phyloP scores from a whole-genome alignment of 2,329 filamentous ascomycete species.

The Fusarium verrucosum region DNA sequence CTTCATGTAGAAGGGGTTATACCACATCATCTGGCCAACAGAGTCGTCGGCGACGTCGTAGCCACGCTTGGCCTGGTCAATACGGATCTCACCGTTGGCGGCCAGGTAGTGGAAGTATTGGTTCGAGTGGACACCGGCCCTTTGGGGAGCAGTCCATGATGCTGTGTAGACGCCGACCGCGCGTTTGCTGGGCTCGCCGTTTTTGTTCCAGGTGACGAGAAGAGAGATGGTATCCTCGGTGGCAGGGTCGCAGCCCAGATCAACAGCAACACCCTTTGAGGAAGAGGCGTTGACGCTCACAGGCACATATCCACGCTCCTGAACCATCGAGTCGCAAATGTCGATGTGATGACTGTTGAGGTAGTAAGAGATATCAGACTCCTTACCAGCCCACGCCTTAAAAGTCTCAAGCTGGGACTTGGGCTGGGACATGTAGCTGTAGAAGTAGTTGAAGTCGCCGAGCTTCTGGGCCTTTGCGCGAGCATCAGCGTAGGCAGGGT shows the following conservation, averaged over 20 bases:
- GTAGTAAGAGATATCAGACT: conserved; percentile 95
- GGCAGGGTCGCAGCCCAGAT: conserved; percentile 77
- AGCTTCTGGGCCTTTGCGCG: conserved; percentile 77
- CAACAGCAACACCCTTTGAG: conserved; percentile 80
- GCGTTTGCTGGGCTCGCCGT: conserved; percentile 71
- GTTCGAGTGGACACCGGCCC: conserved; percentile 93
- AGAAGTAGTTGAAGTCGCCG: conserved; percentile 98
- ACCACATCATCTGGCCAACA: conserved; percentile 77
- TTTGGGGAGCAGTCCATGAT: conserved; percentile 92
- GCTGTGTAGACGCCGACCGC: conserved; percentile 93
- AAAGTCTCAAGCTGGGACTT: conserved; percentile 94
- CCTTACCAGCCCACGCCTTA: conserved; percentile 91
- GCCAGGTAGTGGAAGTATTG: conserved; percentile 98
- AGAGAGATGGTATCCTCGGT: conserved; percentile 96
- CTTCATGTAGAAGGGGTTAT: conserved; percentile 95
- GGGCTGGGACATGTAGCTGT: conserved; percentile 94
- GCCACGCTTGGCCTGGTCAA: conserved; percentile 93
- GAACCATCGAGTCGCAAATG: conserved; percentile 91
- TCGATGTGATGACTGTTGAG: conserved; percentile 95
- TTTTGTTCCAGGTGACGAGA: conserved; percentile 87
- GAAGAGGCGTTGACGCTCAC: conserved; percentile 81
- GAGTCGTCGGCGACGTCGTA: conserved; percentile 93
- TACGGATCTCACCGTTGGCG: conserved; percentile 81
- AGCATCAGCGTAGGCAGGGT: conserved; percentile 91
- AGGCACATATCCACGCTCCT: conserved; percentile 74